A percentile compares a stretch with the other conserved stretches of the same genome.
These are phyloP conservation scores for Staphylotrichum longicolle DNA, from an alignment of 495 filamentous ascomycete genomes.

Conservation along the genomic window DNA sequence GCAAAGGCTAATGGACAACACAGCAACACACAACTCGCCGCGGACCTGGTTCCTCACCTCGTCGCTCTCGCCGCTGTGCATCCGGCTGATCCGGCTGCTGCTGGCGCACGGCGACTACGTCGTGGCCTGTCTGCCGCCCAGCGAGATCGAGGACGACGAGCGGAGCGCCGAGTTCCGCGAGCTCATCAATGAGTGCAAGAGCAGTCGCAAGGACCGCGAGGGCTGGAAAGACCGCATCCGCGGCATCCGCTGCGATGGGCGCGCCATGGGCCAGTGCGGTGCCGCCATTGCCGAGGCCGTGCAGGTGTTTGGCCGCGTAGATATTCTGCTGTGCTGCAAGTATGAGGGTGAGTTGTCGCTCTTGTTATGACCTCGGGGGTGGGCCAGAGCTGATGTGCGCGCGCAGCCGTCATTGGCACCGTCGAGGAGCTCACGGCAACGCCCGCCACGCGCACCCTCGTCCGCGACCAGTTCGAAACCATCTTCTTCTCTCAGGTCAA, in stretches of 20 bases:
- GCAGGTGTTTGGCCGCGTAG: slow-evolving; percentile 77
- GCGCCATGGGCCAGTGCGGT: slow-evolving; percentile 62
- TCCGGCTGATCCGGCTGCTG: slow-evolving; percentile 67
- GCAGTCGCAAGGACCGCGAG: slow-evolving; percentile 52
- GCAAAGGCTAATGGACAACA: slow-evolving; percentile 39
- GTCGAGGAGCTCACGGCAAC: slow-evolving; percentile 83
- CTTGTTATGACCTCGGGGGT: too few relatives aligned
- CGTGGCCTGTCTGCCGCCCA: slow-evolving; percentile 69
- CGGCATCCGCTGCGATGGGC: slow-evolving; percentile 55
- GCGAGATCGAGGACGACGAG: slow-evolving; percentile 62
- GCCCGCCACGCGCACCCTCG: slow-evolving; percentile 69
- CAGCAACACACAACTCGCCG: slow-evolving; percentile 58
- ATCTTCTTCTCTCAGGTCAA: slow-evolving; percentile 95
- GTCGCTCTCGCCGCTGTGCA: slow-evolving; percentile 72
- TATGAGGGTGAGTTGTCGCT: slow-evolving; percentile 62
- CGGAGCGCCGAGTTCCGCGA: slow-evolving; percentile 55
- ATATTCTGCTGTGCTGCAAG: slow-evolving; percentile 84
- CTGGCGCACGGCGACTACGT: slow-evolving; percentile 85
- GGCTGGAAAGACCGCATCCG: slow-evolving; percentile 58
- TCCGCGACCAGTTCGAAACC: slow-evolving; percentile 87
- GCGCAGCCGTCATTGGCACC: slow-evolving; percentile 75
- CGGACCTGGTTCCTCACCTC: slow-evolving; percentile 87
- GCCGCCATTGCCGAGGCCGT: slow-evolving; percentile 84
- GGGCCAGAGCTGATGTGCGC: too few relatives aligned
- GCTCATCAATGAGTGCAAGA: slow-evolving; percentile 58